Base-by-base conservation (phyloP, 345 rosid species). In the Eucalyptus victrix region DNA sequence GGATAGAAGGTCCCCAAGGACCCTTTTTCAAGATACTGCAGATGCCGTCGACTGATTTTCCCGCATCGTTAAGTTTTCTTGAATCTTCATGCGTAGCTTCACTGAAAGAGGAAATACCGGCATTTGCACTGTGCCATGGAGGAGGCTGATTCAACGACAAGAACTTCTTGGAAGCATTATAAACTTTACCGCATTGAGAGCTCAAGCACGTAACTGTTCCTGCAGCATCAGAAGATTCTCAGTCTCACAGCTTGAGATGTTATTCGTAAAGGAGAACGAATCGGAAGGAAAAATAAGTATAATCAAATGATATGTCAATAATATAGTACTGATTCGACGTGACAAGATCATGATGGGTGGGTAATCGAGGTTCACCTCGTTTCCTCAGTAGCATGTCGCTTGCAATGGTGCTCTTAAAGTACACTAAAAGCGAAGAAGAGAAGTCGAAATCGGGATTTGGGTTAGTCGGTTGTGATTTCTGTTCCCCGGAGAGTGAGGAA, bases 1-100 rank as follows among this genome's bases (percentile, higher is more conserved):
- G 23, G 93, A 44, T 44, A 44, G 47, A 90, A 72, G 96, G 94
- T 76, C 98, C 99, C 99, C 99, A 96, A 12, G 95, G 92, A 92
- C 93, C 93, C 88, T 91, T 92, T 91, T 93, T 95, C 94, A 98
- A 88, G 58, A 97, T 90, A 86, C 89, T 91, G 88, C 95, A 94
- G 56, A 92, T 96, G 37, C 93, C 94, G 60, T 95, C 93, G 26
- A 96, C 88, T 53, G 90, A 89, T 86, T 86, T 91, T 88, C 94
- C 90, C 16, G 32, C 86, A 53, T 91, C 90, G 44, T 92, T 96
- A 86, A 88, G 72, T 65, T 85, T 90, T 87, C 91, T 93, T 45
- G 91, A 89, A 76, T 89, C 91, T 88, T 93, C 94, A 83, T 88
- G 91, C 92, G 87, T 86, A 47, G 86, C 91, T 87, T 89, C 91